Percentiles rank a stretch among this genome's conserved stretches.
phyloP scores from a whole-genome alignment of 2,329 filamentous ascomycete genomes.

The Dendryphion nanum region DNA sequence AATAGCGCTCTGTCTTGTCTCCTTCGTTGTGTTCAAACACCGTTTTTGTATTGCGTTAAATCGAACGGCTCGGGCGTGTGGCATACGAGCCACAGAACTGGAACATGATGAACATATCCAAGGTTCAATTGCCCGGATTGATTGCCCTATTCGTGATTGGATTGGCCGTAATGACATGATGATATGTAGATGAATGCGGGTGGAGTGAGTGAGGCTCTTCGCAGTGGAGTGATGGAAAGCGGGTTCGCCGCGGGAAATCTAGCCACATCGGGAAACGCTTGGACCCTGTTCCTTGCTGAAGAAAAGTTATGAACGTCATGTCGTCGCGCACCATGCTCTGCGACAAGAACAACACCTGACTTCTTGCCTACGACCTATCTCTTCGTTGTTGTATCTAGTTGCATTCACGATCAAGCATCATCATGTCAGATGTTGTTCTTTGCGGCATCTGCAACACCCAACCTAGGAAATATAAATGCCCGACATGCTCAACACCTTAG shows the following conservation, averaged over 20 bases:
- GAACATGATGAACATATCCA: conserved; percentile 40
- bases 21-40: conserved; percentile 32
- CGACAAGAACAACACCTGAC: not conserved
- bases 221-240: conserved; percentile 15
- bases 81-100: conserved; percentile 21
- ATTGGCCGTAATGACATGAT: conserved; percentile 28
- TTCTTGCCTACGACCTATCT: not conserved
- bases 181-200: no score
- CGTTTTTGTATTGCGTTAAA: no score
- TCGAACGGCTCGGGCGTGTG: no score
- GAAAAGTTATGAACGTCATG: no score
- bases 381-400: not conserved
- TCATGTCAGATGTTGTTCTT: conserved; percentile 29
- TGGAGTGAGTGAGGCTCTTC: conserved; percentile 1
- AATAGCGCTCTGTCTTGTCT: conserved; percentile 33
- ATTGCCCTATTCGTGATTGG: conserved; percentile 15
- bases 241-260: conserved; percentile 26
- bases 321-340: no score
- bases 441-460: conserved; percentile 46
- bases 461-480: conserved; percentile 52
- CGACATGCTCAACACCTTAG: conserved; percentile 49
- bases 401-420: conserved; percentile 1
- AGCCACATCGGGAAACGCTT: conserved; percentile 9
- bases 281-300: not conserved
- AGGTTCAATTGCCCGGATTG: conserved; percentile 19